Conservation (phyloP, 78 protist species). For the Emiliania huxleyi region DNA sequence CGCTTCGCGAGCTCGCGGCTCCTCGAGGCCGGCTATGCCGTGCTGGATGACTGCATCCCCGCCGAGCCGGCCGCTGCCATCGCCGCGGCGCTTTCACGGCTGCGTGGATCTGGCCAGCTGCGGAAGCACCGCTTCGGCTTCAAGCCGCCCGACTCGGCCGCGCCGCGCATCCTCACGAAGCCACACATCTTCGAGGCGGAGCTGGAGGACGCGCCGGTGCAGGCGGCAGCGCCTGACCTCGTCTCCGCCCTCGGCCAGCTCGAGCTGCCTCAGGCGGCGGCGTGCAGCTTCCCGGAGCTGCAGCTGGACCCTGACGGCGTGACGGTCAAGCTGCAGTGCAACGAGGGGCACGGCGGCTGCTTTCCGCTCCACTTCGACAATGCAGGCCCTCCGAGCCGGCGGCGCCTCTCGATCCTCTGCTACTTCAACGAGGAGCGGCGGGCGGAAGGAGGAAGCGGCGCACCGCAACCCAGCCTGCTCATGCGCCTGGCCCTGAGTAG, state of each 20-base stretch:
- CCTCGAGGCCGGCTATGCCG: too few relatives aligned
- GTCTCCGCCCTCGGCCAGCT: not conserved
- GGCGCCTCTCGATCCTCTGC: not conserved
- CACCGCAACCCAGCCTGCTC: too few relatives aligned
- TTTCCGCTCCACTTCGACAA: conserved; percentile 49
- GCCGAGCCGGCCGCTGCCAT: too few relatives aligned
- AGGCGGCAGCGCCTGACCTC: not conserved
- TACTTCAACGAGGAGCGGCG: not conserved
- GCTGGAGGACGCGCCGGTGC: not conserved
- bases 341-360: conserved; percentile 31
- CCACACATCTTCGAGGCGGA: conserved; percentile 32
- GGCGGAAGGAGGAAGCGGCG: too few relatives aligned
- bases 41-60: too few relatives aligned
- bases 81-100: too few relatives aligned
- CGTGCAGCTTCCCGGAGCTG: not conserved
- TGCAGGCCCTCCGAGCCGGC: not conserved
- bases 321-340: conserved; percentile 28
- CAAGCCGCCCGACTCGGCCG: too few relatives aligned
- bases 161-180: not conserved
- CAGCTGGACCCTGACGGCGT: not conserved
- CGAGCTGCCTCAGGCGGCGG: not conserved
- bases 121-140: not conserved
- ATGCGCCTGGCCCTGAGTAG: not conserved
- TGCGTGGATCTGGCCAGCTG: too few relatives aligned
- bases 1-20: too few relatives aligned